Conservation (phyloP, 1,139 yeast genomes). For the Protomyces macrosporus region DNA sequence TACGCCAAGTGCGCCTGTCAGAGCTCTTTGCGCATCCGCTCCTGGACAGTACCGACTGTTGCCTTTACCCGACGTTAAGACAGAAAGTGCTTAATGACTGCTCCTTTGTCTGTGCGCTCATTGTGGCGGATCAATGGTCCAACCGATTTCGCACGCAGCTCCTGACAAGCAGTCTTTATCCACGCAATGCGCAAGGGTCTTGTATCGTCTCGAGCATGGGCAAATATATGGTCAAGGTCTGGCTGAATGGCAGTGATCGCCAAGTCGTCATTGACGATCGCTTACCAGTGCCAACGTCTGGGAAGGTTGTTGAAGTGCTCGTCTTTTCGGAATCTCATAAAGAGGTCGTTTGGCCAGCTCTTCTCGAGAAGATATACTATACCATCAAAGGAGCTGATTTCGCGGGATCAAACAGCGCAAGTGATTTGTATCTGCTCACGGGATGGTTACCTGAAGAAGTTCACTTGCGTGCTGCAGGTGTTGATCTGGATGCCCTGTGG, state of each 20-base stretch:
- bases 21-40: not conserved
- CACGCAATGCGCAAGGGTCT: constrained; percentile 32
- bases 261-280: constrained; percentile 32
- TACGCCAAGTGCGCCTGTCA: not conserved
- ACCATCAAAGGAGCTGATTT: constrained; percentile 59
- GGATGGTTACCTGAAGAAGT: constrained; percentile 74
- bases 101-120: constrained; percentile 64
- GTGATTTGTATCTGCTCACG: constrained; percentile 60
- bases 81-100: constrained; percentile 67
- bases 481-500: constrained; percentile 40
- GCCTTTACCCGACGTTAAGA: constrained; percentile 38
- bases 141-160: constrained; percentile 21
- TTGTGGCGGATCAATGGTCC: constrained; percentile 40
- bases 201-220: constrained; percentile 35
- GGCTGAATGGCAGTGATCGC: constrained; percentile 58
- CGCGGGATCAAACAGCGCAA: constrained; percentile 71
- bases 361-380: constrained; percentile 71
- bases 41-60: not conserved
- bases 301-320: constrained; percentile 33
- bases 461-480: constrained; percentile 37
- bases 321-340: constrained; percentile 45
- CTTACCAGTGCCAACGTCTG: constrained; percentile 31
- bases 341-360: constrained; percentile 58
- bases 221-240: constrained; percentile 44
- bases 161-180: constrained; percentile 33